Conservation (phyloP, 108 stramenopile species). For the Skeletonema grethae region DNA sequence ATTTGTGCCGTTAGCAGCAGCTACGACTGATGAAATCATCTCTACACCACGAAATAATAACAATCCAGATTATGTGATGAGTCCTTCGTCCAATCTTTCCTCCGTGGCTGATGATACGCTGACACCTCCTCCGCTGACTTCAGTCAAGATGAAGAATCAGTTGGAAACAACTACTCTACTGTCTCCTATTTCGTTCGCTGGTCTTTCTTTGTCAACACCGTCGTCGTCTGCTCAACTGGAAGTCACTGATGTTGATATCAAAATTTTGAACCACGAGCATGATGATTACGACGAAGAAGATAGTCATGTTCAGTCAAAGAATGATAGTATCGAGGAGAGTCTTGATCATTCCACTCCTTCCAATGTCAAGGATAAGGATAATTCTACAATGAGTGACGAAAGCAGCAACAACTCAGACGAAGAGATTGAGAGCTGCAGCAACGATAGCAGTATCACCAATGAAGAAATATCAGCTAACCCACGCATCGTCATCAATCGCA, state of each 20-base stretch:
- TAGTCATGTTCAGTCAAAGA: conserved; percentile 1
- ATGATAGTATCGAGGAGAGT: background rate
- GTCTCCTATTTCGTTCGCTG: conserved; percentile 8
- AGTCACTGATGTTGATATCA: background rate
- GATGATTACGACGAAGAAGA: conserved; percentile 1
- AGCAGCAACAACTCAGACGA: background rate
- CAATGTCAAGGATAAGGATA: background rate
- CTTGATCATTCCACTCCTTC: conserved; percentile 2
- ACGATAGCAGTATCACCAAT: background rate
- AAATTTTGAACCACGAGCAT: background rate
- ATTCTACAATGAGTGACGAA: background rate
- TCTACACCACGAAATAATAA: conserved; percentile 3
- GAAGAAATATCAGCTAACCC: background rate
- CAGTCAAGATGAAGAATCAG: conserved; percentile 14
- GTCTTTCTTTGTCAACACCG: background rate
- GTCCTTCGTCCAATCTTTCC: background rate
- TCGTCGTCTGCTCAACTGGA: background rate
- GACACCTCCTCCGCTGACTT: conserved; percentile 14
- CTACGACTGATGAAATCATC: background rate
- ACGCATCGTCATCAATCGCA: background rate
- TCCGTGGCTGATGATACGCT: conserved; percentile 2
- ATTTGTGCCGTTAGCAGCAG: background rate
- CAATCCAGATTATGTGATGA: background rate
- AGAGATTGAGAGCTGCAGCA: background rate
- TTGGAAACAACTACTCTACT: background rate